Conservation (phyloP, 1,284 basidiomycete species). For the Malassezia equina region DNA sequence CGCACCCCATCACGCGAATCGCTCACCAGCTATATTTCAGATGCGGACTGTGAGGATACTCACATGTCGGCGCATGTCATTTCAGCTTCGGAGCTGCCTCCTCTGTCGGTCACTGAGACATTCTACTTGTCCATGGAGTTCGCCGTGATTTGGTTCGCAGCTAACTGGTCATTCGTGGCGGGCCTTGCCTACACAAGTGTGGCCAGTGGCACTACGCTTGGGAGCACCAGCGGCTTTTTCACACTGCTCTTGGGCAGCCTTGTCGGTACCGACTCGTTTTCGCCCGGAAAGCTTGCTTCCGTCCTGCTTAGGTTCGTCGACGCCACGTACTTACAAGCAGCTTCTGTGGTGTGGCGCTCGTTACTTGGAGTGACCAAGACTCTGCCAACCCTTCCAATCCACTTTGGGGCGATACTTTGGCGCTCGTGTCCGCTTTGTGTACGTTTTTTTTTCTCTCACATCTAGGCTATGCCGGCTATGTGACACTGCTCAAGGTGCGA, state of each 20-base stretch:
- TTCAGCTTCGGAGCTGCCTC: constrained; percentile 20
- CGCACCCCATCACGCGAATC: background rate
- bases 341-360: constrained; percentile 53
- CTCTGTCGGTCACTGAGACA: constrained; percentile 38
- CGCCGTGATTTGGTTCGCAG: constrained; percentile 44
- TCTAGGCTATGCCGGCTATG: constrained; percentile 72
- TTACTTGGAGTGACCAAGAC: constrained; percentile 52
- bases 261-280: constrained; percentile 70
- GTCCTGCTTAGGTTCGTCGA: constrained; percentile 74
- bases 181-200: constrained; percentile 40
- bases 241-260: constrained; percentile 76
- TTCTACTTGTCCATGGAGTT: constrained; percentile 35
- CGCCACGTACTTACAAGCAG: constrained; percentile 49
- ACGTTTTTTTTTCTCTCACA: background rate
- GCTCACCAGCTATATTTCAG: background rate
- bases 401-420: constrained; percentile 36
- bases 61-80: background rate
- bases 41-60: background rate
- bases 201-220: constrained; percentile 43
- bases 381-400: constrained; percentile 19
- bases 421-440: constrained; percentile 40
- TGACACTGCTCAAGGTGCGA: constrained; percentile 68
- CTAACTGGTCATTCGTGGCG: constrained; percentile 44
- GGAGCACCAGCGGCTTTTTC: constrained; percentile 77
- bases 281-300: constrained; percentile 65